Base-by-base conservation (phyloP, 108 stramenopile genomes). In the Thalassiosira profunda region DNA sequence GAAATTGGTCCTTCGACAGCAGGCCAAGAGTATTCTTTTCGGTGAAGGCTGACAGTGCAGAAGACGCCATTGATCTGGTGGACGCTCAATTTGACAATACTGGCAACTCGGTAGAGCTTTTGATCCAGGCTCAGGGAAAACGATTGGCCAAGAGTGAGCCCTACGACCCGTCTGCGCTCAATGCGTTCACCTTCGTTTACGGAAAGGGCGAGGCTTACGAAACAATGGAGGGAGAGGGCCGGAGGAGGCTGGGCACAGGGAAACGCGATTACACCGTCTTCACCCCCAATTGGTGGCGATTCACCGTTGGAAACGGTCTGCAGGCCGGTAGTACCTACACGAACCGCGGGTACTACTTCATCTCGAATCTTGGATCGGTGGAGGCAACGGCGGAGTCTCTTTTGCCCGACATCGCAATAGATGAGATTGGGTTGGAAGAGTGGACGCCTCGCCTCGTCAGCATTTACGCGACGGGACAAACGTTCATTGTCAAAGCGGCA, bases 371-470 rank as follows among this genome's bases (percentile, higher is more conserved):
- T 0, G 52, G 23, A 18, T 25, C 35, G 11, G 51, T 42, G 6
- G 54, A 66, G 52, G 49, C 24, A 28, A 66, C 64, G 28, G 64
- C 64, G 6, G 64, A 43, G 8, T 11, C 15, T 5, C 64, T 66
- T 36, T 28, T 24, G 18, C n/a, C 12, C 14, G 54, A 54, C 6
- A 26, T 40, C 20, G 33, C 31, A 15, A 36, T 51, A 17, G 64
- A 66, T 18, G 11, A 51, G 24, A 66, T 66, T 20, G 51, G 26
- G 10, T 34, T 38, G 4, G 37, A 25, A 14, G 41, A 23, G 9
- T 66, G 48, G 23, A 23, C 20, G 8, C 51, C 64, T 18, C 49
- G 64, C 38, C 14, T 11, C 17, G 17, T 66, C 4, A 18, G 30
- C 12, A 29, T 66, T 23, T 66, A 66, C 18, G 40, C 38, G 37